Evolutionary conservation across 345 rosid species (phyloP).

Genomic region (Eucalyptus camaldulensis): DNA sequence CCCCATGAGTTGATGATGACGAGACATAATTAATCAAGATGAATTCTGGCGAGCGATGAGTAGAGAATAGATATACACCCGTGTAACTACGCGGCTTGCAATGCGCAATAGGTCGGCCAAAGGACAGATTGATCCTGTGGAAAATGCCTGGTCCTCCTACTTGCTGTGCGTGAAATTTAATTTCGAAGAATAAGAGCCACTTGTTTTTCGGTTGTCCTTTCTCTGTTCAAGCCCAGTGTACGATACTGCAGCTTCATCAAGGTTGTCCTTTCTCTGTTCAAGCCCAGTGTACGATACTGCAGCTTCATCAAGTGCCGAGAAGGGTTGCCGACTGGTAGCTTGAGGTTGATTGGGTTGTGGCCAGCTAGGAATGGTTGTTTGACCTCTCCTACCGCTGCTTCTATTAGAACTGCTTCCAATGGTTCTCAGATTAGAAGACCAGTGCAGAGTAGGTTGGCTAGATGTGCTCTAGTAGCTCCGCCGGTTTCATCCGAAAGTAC

Average conservation of each 20-base stretch:
- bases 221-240: neutral
- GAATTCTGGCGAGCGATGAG: neutral
- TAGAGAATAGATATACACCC: neutral
- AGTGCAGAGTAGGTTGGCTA: neutral
- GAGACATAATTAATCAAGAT: no score
- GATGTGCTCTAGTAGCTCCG: neutral
- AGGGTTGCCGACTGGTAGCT: neutral
- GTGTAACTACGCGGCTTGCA: neutral
- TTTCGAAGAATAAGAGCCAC: neutral
- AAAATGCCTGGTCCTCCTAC: neutral
- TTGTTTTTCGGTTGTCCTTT: neutral
- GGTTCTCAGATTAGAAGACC: neutral
- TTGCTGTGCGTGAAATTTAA: neutral
- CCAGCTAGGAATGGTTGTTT: neutral
- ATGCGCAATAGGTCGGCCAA: neutral
- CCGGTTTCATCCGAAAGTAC: neutral
- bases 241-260: neutral
- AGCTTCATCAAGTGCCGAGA: neutral
- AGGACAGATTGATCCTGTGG: neutral
- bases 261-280: neutral
- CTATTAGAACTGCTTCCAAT: neutral
- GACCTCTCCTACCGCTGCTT: neutral
- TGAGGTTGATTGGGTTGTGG: neutral
- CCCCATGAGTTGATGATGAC: neutral
- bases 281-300: neutral